Conservation (phyloP, 2,329 filamentous ascomycete genomes). For the Trichophyton simii region DNA sequence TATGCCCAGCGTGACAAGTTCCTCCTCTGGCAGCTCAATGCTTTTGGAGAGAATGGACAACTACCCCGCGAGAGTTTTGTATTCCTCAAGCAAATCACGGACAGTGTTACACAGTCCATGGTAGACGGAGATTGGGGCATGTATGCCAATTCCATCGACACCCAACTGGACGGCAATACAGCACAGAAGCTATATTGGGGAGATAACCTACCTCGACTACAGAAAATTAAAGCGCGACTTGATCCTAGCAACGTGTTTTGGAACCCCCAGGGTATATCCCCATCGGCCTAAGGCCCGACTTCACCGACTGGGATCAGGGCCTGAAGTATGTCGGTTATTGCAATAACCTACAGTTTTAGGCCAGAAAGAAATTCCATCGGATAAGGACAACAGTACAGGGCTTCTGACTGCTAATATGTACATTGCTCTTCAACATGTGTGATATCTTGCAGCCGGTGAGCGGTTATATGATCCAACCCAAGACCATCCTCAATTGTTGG, state of each 20-base stretch:
- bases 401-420: neutral
- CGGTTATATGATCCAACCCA: neutral
- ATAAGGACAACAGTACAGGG: neutral
- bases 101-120: constrained; percentile 35
- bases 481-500: neutral
- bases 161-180: constrained; percentile 22
- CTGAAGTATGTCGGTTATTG: neutral
- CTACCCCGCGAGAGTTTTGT: constrained; percentile 14
- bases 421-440: neutral
- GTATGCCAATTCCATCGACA: constrained; percentile 50
- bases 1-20: constrained; percentile 50
- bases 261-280: constrained; percentile 35
- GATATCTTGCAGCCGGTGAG: neutral
- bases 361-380: neutral
- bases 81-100: constrained; percentile 33
- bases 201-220: constrained; percentile 34
- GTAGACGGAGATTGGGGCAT: constrained; percentile 27
- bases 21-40: constrained; percentile 49
- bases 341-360: neutral
- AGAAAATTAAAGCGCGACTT: constrained; percentile 37
- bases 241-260: constrained; percentile 42
- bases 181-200: constrained; percentile 43
- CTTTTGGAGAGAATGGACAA: constrained; percentile 26
- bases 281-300: neutral
- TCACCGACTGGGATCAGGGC: neutral